A percentile compares a stretch with the other conserved stretches of the same genome.
phyloP scores from a whole-genome alignment of 2,329 filamentous ascomycete species.

The Dothideomycetes sp. region DNA sequence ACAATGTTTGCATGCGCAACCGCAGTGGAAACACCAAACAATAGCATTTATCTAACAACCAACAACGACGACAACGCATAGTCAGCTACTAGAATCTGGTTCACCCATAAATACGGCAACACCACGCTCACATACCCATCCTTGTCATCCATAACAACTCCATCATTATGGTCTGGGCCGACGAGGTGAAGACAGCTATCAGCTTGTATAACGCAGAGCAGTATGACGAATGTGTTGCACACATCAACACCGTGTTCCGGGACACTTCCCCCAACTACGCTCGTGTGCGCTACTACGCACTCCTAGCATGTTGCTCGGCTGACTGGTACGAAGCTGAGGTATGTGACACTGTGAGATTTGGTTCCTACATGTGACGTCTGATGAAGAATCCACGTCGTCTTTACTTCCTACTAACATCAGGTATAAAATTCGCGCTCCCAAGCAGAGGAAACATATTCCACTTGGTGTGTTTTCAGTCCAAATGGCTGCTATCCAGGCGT shows the following conservation, averaged over 20 bases:
- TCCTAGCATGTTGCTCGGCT: background rate
- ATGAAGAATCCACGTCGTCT: too few relatives aligned
- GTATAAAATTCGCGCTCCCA: background rate
- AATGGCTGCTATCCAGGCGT: background rate
- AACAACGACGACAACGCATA: too few relatives aligned
- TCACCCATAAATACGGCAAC: too few relatives aligned
- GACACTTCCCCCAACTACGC: background rate
- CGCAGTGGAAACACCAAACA: too few relatives aligned
- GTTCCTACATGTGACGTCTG: too few relatives aligned
- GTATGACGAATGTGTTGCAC: background rate
- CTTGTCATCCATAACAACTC: too few relatives aligned
- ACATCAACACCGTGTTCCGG: background rate
- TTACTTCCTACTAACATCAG: too few relatives aligned
- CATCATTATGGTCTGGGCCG: background rate
- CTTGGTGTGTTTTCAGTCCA: background rate
- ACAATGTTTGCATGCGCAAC: too few relatives aligned
- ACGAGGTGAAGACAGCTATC: background rate
- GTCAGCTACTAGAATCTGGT: too few relatives aligned
- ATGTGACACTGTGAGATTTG: too few relatives aligned
- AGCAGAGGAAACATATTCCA: background rate
- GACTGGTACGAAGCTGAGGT: background rate
- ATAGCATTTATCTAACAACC: too few relatives aligned
- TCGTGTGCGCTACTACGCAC: background rate
- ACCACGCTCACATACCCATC: too few relatives aligned
- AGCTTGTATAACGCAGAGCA: background rate